phyloP scores from a whole-genome alignment of 1,284 basidiomycete genomes.

The Pseudozyma tsukubaensis region DNA sequence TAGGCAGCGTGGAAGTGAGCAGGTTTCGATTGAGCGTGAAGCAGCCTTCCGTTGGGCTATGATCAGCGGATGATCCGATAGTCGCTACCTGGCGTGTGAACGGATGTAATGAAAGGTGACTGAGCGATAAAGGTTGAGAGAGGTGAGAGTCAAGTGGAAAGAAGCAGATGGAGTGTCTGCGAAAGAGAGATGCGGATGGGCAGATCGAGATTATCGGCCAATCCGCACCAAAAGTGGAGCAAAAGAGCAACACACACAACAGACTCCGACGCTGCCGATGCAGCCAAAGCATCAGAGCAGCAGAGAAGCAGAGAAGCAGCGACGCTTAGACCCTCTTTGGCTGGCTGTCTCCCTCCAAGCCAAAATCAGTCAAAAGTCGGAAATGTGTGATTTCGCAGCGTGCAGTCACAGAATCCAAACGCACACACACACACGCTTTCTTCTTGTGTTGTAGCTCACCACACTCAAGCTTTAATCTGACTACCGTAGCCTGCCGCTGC shows the following conservation, averaged over 20 bases:
- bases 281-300: not conserved
- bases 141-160: not conserved
- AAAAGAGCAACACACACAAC: slow-evolving; percentile 13
- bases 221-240: slow-evolving; percentile 12
- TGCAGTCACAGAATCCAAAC: not conserved
- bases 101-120: not conserved
- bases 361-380: not conserved
- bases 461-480: too few species aligned
- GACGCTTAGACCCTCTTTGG: slow-evolving; percentile 12
- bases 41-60: too few species aligned
- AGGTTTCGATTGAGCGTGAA: not conserved
- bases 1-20: not conserved
- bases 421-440: not conserved
- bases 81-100: not conserved
- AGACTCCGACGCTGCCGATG: slow-evolving; percentile 13
- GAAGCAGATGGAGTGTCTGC: not conserved
- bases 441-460: too few species aligned
- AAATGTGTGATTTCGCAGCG: not conserved
- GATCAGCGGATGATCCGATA: slow-evolving; percentile 11
- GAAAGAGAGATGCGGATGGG: slow-evolving; percentile 4
- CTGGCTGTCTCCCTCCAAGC: not conserved
- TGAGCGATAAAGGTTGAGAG: not conserved
- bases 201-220: slow-evolving; percentile 1
- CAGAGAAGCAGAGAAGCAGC: not conserved
- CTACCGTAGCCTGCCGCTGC: not conserved